Evolutionary conservation across 805 yeast genomes (phyloP), one percentile per base, ranked within the genome.

Genomic region (Kuraishia hungarica): DNA sequence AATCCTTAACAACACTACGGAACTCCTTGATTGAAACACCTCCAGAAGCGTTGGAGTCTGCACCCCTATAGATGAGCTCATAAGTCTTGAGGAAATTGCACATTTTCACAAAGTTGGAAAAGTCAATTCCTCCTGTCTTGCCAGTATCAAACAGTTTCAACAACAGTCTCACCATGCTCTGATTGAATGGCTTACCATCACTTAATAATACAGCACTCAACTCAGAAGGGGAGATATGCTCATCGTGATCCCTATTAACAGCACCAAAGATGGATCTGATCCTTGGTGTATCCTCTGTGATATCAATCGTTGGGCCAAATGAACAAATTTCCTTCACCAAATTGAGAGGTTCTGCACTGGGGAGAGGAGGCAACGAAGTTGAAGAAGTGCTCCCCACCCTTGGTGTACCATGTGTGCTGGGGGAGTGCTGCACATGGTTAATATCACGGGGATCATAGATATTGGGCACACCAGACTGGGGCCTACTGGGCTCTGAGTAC

Each of bases 41-140:
- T 48, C 64, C 63, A 8, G 68, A 64, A 4, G 55, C 51, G 54
- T 67, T 68, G 1, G 54, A 54, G 55, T 68, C 72, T 54, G 67
- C 64, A 56, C 58, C 63, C 22, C 59, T 60, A 55, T 68, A 68
- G 15, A 68, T 65, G 2, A 60, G 63, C 53, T 58, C 63, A 56
- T 71, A 68, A 2, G 70, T 70, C 54, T 67, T 65, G 21, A 68
- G 39, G 53, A 68, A 69, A n/a, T 54, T 56, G 50, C 66, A 61
- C 53, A 68, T 48, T n/a, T 59, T 60, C 21, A 68, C 59, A 52
- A 69, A 69, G 28, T 60, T 59, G 22, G 66, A 57, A 28, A 64
- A 66, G 52, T 28, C 22, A 28, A 35, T 19, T 17, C 22, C 22
- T 21, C 22, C 21, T 21, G 23, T 3, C 15, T 50, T 28, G 4